phyloP scores from a whole-genome alignment of 495 filamentous ascomycete species.

The Hypoxylon intermedium region DNA sequence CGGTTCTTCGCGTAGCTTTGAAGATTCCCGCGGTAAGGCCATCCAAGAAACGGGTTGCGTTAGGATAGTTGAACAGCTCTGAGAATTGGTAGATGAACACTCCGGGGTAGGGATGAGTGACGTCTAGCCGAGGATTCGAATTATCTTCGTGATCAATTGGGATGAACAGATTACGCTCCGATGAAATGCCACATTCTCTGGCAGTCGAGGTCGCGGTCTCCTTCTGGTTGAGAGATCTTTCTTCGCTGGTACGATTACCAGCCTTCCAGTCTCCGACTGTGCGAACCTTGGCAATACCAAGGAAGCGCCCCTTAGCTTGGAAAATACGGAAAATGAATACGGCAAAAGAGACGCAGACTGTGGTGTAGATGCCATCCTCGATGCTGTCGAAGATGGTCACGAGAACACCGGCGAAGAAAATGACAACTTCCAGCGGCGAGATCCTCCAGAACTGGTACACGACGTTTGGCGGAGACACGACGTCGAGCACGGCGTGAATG shows the following conservation, averaged over 20 bases:
- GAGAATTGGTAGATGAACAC: constrained; percentile 61
- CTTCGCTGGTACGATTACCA: constrained; percentile 29
- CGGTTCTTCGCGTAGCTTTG: constrained; percentile 50
- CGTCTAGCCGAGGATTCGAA: constrained; percentile 50
- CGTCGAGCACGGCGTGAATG: constrained; percentile 61
- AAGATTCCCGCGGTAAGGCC: constrained; percentile 52
- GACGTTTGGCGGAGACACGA: constrained; percentile 56
- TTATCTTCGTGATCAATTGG: constrained; percentile 50
- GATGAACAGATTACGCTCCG: constrained; percentile 50
- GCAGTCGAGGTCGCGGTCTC: background rate
- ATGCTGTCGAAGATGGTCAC: constrained; percentile 59
- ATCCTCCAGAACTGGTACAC: constrained; percentile 61
- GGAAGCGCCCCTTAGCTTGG: constrained; percentile 31
- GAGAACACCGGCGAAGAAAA: constrained; percentile 61
- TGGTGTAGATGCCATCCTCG: constrained; percentile 61
- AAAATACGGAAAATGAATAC: constrained; percentile 51
- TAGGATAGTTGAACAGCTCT: constrained; percentile 62
- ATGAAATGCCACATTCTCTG: constrained; percentile 16
- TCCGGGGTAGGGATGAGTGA: constrained; percentile 54
- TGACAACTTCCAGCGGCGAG: constrained; percentile 57
- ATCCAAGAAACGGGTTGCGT: constrained; percentile 57
- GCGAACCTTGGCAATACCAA: constrained; percentile 52
- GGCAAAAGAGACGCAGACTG: constrained; percentile 50
- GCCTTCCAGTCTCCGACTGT: constrained; percentile 50
- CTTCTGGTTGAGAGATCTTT: constrained; percentile 5